These are phyloP conservation scores for Cystofilobasidium ferigula DNA, from an alignment of 768 basidiomycete genomes.

Conservation along the genomic window DNA sequence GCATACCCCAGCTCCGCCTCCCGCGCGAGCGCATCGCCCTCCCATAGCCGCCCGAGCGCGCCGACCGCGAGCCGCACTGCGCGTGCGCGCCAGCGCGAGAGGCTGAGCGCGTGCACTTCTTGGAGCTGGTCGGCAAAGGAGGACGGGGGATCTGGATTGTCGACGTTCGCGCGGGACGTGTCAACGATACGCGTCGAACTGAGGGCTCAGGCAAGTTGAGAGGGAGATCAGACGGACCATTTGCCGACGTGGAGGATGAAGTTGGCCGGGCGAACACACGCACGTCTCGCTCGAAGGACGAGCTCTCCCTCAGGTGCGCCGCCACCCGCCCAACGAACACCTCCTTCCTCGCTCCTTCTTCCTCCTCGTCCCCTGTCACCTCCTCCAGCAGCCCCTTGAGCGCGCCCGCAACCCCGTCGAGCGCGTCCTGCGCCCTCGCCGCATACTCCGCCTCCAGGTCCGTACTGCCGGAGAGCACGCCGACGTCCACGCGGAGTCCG, in stretches of 20 bases:
- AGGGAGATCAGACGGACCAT: too few relatives aligned
- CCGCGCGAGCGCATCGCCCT: slow-evolving; percentile 3
- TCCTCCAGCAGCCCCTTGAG: slow-evolving; percentile 6
- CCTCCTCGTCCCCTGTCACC: neutral
- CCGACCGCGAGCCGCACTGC: neutral
- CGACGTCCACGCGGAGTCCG: slow-evolving; percentile 10
- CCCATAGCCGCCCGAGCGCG: neutral
- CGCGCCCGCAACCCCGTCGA: neutral
- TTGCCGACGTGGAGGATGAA: neutral
- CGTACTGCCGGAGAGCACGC: neutral
- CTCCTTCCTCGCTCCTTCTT: slow-evolving; percentile 5
- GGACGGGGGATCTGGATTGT: neutral
- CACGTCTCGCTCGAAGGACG: slow-evolving; percentile 9
- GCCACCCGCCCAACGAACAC: slow-evolving; percentile 17
- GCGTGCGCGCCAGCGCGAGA: neutral
- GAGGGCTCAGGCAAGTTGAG: too few relatives aligned
- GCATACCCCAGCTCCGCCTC: slow-evolving; percentile 9
- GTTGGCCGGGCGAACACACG: neutral
- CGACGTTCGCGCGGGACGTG: too few relatives aligned
- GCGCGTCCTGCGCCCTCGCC: neutral
- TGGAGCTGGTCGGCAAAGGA: neutral
- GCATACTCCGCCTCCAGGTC: neutral
- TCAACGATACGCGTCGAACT: too few relatives aligned
- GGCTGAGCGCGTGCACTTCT: neutral
- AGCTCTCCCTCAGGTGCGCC: slow-evolving; percentile 8